Percentiles rank a stretch among this genome's conserved stretches.
Evolutionary conservation across 2,329 filamentous ascomycete genomes (phyloP).

Genomic region (Xylariaceae sp.): DNA sequence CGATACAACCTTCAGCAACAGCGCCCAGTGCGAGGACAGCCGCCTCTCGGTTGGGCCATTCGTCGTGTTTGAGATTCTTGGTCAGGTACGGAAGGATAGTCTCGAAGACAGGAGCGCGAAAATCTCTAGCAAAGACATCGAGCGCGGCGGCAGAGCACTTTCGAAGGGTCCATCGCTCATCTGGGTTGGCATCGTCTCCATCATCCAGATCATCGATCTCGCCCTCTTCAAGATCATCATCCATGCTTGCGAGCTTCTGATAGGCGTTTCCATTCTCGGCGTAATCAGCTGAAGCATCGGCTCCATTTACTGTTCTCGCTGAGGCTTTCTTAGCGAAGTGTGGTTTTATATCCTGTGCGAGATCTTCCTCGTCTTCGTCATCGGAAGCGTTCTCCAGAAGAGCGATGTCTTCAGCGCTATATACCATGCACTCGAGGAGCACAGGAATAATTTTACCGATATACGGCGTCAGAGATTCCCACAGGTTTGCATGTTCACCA

Average conservation of each 20-base stretch:
- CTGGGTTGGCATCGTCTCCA: slow-evolving; percentile 77
- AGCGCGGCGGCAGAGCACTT: slow-evolving; percentile 96
- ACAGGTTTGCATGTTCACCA: slow-evolving; percentile 80
- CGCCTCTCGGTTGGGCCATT: slow-evolving; percentile 92
- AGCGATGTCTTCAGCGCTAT: slow-evolving; percentile 88
- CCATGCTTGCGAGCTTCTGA: slow-evolving; percentile 55
- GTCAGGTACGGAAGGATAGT: slow-evolving; percentile 90
- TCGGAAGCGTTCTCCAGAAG: slow-evolving; percentile 79
- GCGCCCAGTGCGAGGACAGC: slow-evolving; percentile 92
- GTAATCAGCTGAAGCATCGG: slow-evolving; percentile 47
- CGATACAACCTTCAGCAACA: slow-evolving; percentile 91
- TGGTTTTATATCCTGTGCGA: slow-evolving; percentile 86
- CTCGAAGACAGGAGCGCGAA: slow-evolving; percentile 82
- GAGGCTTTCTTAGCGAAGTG: slow-evolving; percentile 73
- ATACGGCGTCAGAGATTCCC: slow-evolving; percentile 72
- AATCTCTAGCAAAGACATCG: slow-evolving; percentile 90
- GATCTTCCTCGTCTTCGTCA: slow-evolving; percentile 89
- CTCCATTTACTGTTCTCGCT: slow-evolving; percentile 57
- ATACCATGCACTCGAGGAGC: slow-evolving; percentile 91
- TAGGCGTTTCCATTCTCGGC: slow-evolving; percentile 54
- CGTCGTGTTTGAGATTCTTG: slow-evolving; percentile 79
- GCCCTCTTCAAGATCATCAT: slow-evolving; percentile 81
- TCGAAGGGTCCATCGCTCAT: slow-evolving; percentile 90
- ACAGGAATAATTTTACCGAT: slow-evolving; percentile 85
- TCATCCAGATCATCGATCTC: slow-evolving; percentile 76